phyloP scores from a whole-genome alignment of 352 stramenopile genomes.

The Phytophthora pseudosyringae region DNA sequence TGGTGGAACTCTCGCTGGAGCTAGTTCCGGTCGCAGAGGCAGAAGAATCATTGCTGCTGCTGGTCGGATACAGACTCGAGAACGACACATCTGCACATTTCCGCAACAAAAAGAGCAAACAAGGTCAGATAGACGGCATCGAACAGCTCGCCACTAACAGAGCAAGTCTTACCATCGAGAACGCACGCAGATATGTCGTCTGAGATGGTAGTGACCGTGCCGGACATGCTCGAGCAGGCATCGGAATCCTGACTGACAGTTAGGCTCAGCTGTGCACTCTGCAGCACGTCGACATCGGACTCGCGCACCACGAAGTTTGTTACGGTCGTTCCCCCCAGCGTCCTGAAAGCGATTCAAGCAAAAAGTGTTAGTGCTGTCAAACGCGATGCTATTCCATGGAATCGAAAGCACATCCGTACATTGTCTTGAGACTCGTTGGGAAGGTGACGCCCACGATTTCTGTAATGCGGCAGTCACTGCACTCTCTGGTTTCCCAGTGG shows the following conservation, averaged over 20 bases:
- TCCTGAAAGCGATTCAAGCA: conserved; percentile 20
- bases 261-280: conserved; percentile 35
- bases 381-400: not conserved
- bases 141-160: not conserved
- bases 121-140: not conserved
- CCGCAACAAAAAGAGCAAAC: not conserved
- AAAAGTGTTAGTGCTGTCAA: conserved; percentile 10
- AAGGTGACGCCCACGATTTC: conserved; percentile 35
- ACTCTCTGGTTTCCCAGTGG: conserved; percentile 23
- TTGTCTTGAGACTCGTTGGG: conserved; percentile 39
- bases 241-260: conserved; percentile 26
- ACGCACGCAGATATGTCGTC: conserved; percentile 35
- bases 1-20: conserved; percentile 15
- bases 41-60: conserved; percentile 13
- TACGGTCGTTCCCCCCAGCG: conserved; percentile 31
- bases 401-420: conserved; percentile 31
- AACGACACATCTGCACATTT: conserved; percentile 33
- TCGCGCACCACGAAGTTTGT: conserved; percentile 43
- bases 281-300: conserved; percentile 42
- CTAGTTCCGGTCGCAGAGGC: conserved; percentile 7
- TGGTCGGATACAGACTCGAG: conserved; percentile 36
- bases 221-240: conserved; percentile 30
- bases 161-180: conserved; percentile 29
- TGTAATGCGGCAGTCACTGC: conserved; percentile 37
- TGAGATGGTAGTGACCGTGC: conserved; percentile 30